Base-by-base conservation (phyloP, 2,329 filamentous ascomycete species). In the Pseudogymnoascus sp. region DNA sequence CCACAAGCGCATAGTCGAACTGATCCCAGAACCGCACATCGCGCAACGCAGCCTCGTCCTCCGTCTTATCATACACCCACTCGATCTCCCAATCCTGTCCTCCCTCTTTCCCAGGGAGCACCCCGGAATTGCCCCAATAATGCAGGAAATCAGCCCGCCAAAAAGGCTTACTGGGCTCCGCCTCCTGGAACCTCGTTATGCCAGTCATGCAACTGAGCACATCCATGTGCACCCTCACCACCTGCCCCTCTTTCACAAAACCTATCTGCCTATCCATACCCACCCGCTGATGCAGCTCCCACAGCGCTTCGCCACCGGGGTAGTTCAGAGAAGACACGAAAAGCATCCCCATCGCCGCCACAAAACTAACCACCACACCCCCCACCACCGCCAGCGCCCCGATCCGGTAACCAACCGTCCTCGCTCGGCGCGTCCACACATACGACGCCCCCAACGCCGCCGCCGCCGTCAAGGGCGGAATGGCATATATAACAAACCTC, bases 261-360 rank as follows among this genome's bases (percentile, higher is more conserved):
- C 71, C 65, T 65, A 74, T 66, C 26, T 68, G 61, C 26, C 76
- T 68, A 57, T 67, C 66, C 4, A n/a, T 7, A 4, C 21, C 23
- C 16, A 80, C 74, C 11, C 77, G 69, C 4, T 65, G 63, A 65
- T 81, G 79, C 40, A 88, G 77, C 51, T 81, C 78, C 7, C 75
- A 68, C 21, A 97, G 80, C 1, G 93, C 95, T 65, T 90, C 84
- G 21, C 91, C 95, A 59, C 95, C 95, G 1, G 95, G 95, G 72
- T 99, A 99, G 77, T 97, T 99, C 64, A 96, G 85, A 12, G 90
- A 88, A 0, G 92, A 96, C 65, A 96, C 78, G 29, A 88, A 81
- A 1, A 97, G 85, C 76, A 96, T 85, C 34, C 77, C 81, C 2
- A 80, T 79, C 64, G 88, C 90, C 37, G 83, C 78, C 4, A 79